phyloP scores from a whole-genome alignment of 2,329 filamentous ascomycete species.

The Cercospora beticola region DNA sequence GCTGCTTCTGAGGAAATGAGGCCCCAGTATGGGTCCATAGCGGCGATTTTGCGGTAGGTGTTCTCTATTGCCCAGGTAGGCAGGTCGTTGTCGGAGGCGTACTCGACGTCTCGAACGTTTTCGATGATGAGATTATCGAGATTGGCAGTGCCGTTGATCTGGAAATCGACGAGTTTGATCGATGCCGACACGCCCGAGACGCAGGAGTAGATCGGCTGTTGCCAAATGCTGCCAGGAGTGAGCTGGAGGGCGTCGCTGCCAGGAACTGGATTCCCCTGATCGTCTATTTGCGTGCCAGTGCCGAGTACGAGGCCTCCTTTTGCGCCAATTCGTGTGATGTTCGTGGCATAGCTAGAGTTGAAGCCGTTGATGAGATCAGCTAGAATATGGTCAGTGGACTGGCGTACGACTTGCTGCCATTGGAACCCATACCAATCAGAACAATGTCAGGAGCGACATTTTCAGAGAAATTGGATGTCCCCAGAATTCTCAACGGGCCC shows the following conservation, averaged over 20 bases:
- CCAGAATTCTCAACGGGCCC: neutral
- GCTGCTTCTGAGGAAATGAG: neutral
- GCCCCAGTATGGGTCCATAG: conserved; percentile 12
- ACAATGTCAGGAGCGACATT: neutral
- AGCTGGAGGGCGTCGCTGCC: neutral
- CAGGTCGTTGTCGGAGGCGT: neutral
- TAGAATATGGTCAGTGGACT: neutral
- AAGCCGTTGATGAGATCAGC: conserved; percentile 3
- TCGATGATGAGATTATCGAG: conserved; percentile 18
- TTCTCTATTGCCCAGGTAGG: conserved; percentile 15
- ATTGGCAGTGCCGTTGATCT: conserved; percentile 19
- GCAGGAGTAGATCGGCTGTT: conserved; percentile 15
- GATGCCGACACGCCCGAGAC: conserved; percentile 7
- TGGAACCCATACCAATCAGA: neutral
- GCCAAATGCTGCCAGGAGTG: conserved; percentile 6
- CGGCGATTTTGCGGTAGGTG: neutral
- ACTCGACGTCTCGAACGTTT: neutral
- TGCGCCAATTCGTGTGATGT: neutral
- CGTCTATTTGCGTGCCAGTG: conserved; percentile 2
- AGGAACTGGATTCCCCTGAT: neutral
- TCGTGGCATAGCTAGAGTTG: neutral
- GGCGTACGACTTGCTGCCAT: neutral
- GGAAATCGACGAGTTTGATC: conserved; percentile 14
- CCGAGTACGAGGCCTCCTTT: conserved; percentile 12
- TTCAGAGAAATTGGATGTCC: neutral